Conservation (phyloP, 371 early-diverging fungal species). For the Rhizopus sp. region DNA sequence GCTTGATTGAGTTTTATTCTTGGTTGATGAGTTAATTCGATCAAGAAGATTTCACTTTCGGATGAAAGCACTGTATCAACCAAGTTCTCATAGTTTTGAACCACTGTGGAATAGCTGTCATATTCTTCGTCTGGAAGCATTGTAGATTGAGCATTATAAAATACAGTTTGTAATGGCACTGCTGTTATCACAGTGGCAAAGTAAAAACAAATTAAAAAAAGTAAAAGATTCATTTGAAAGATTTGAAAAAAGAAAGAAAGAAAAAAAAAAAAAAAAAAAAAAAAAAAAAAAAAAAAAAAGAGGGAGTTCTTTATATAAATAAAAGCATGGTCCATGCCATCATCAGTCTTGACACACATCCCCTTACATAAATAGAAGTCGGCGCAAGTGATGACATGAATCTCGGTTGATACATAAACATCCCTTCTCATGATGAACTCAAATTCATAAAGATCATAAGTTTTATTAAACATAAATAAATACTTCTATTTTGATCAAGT, state of each 20-base stretch:
- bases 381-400: not conserved
- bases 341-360: not conserved
- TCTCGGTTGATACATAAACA: not conserved
- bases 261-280: not conserved
- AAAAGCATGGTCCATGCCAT: not conserved
- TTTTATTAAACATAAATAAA: too few species aligned
- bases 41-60: constrained; percentile 34
- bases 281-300: not conserved
- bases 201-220: not conserved
- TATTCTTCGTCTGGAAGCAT: constrained; percentile 6
- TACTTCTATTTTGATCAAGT: too few species aligned
- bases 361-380: not conserved
- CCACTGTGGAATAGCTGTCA: constrained; percentile 1
- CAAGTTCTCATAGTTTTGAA: constrained; percentile 32
- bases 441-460: too few species aligned
- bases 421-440: not conserved
- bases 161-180: not conserved
- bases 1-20: constrained; percentile 4
- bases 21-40: constrained; percentile 29
- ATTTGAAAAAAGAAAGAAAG: not conserved
- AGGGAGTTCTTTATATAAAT: not conserved
- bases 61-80: constrained; percentile 35
- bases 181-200: not conserved
- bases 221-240: not conserved
- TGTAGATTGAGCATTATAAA: not conserved